Conservation (phyloP, 2,329 filamentous ascomycete species). For the Exophiala viscosa region DNA sequence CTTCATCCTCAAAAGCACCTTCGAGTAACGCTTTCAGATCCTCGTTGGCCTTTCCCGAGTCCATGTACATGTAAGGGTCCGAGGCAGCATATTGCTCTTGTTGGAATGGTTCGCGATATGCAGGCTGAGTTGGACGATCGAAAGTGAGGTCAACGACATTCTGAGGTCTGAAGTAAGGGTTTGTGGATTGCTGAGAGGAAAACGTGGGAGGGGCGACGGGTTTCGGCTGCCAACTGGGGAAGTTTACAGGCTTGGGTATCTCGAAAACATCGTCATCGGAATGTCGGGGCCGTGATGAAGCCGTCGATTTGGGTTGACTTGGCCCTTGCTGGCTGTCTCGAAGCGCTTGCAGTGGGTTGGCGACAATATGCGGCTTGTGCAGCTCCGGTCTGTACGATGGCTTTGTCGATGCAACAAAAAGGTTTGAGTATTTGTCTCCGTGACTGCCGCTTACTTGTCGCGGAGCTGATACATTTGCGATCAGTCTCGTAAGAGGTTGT, state of each 20-base stretch:
- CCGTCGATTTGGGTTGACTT: conserved; percentile 21
- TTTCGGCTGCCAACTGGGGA: conserved; percentile 44
- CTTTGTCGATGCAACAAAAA: conserved; percentile 26
- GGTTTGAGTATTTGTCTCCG: conserved; percentile 24
- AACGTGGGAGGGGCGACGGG: conserved; percentile 52
- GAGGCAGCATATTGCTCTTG: conserved; percentile 51
- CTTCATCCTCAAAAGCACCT: conserved; percentile 50
- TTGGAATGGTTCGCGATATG: conserved; percentile 38
- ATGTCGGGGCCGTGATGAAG: conserved; percentile 5
- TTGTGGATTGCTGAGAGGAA: conserved; percentile 42
- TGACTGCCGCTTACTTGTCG: conserved; percentile 17
- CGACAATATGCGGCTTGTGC: conserved; percentile 19
- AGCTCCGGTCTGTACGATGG: conserved; percentile 20
- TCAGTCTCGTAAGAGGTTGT: conserved; percentile 45
- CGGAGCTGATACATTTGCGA: conserved; percentile 23
- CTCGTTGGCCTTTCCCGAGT: conserved; percentile 48
- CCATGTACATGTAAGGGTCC: conserved; percentile 52
- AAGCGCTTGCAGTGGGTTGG: conserved; percentile 22
- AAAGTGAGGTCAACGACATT: conserved; percentile 50
- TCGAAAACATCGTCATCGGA: conserved; percentile 37
- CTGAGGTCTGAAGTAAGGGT: conserved; percentile 41
- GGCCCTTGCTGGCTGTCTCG: conserved; percentile 24
- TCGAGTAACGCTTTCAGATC: conserved; percentile 51
- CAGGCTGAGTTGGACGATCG: conserved; percentile 45
- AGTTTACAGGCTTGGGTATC: conserved; percentile 34